Base-by-base conservation (phyloP, 73 alveolate genomes). In the Breviolum minutum region DNA sequence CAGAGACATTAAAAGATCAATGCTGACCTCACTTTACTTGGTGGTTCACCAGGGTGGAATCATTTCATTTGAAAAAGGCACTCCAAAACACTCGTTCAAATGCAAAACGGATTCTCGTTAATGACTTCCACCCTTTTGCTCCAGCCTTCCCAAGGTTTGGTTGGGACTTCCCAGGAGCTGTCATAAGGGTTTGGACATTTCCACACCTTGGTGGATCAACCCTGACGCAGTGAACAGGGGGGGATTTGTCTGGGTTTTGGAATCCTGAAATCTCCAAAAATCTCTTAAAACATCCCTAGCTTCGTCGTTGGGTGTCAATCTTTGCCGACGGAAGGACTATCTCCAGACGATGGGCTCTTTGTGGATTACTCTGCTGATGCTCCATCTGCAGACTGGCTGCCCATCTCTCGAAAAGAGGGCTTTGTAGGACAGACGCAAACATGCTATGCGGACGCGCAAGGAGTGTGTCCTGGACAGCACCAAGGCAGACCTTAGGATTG, bases 341-440 rank as follows among this genome's bases (percentile, higher is more conserved):
- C 87, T 5, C 13, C 60, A 60, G 94, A 94, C n/a, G 99, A 94
- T 22, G 99, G 99, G 76, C 84, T 94, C 27, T 94, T 94, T 63
- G 91, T 94, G 63, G 99, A 94, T 40, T 94, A 79, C 40, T 54
- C 94, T 12, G 93, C 85, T 16, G 94, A 94, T 29, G 99, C 99
- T n/a, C 94, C 94, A 16, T 40, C 54, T 40, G 80, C 70, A 30
- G 94, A 94, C 22, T 94, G 99, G 99, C 73, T 94, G 94, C 94
- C 99, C 24, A 94, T 94, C 24, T 81, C 99, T 48, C 81, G 99
- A 32, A 77, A 77, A 73, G 99, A 94, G 85, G 99, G 99, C 85
- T 94, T 80, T 63, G 94, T 94, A 7, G 99, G 99, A 30, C 99
- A 94, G 85, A 94, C 99, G 85, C 99, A 94, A 94, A 94, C 99